A percentile compares a stretch with the other conserved stretches of the same genome.
Conservation (phyloP, 148 eudicot genomes). For the Fallopia convolvulus region DNA sequence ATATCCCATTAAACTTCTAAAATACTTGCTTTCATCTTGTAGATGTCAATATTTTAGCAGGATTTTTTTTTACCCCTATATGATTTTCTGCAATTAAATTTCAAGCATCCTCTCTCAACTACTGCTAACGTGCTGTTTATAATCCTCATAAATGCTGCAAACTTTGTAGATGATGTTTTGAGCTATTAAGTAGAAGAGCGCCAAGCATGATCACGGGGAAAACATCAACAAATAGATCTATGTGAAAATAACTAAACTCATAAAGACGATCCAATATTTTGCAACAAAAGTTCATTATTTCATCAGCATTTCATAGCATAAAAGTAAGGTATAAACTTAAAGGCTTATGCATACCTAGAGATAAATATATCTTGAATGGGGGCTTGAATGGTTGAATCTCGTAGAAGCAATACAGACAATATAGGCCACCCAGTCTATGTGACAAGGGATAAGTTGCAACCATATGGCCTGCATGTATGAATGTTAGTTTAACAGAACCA, state of each 20-base stretch:
- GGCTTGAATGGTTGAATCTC: conserved; percentile 90
- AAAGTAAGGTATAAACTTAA: conserved; percentile 3
- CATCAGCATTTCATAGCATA: background rate
- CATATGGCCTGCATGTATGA: conserved; percentile 45
- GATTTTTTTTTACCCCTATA: background rate
- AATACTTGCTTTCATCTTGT: background rate
- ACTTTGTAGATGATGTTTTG: background rate
- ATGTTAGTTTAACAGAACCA: conserved; percentile 1
- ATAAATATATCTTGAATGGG: conserved; percentile 60
- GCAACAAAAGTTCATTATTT: background rate
- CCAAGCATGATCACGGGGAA: background rate
- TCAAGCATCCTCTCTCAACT: background rate
- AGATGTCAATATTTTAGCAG: background rate
- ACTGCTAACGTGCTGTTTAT: background rate
- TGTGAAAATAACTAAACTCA: background rate
- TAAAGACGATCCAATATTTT: background rate
- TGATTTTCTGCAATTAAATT: background rate
- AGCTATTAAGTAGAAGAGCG: background rate
- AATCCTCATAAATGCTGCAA: background rate
- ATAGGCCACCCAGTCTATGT: conserved; percentile 65
- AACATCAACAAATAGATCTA: background rate
- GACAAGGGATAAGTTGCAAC: conserved; percentile 33
- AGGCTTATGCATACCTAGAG: conserved; percentile 41
- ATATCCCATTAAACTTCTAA: background rate
- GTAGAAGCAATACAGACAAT: conserved; percentile 70